phyloP scores from a whole-genome alignment of 2,329 filamentous ascomycete genomes.

The Blumeria graminis region DNA sequence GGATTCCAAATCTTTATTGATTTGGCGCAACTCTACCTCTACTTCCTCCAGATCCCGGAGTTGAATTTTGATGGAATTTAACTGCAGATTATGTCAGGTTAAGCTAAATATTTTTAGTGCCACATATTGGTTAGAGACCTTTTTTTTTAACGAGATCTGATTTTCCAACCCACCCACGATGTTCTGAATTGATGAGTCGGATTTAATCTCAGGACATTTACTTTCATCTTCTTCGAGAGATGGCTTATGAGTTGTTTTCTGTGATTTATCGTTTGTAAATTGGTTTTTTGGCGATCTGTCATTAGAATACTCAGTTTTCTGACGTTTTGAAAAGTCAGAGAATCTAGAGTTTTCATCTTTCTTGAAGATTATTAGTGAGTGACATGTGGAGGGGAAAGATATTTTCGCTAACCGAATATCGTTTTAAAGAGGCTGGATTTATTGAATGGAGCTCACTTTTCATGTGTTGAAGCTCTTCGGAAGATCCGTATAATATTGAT shows the following conservation, averaged over 20 bases:
- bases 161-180: background rate
- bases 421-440: background rate
- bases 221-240: background rate
- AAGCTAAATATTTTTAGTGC: background rate
- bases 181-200: background rate
- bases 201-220: background rate
- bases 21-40: conserved; percentile 18
- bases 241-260: no score
- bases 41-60: conserved; percentile 10
- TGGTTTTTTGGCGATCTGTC: no score
- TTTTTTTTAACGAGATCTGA: background rate
- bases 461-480: background rate
- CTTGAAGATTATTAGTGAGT: background rate
- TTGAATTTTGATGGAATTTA: conserved; percentile 16
- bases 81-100: conserved; percentile 7
- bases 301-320: no score
- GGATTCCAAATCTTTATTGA: conserved; percentile 21
- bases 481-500: background rate
- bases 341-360: no score
- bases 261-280: no score
- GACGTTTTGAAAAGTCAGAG: no score
- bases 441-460: background rate
- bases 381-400: background rate
- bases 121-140: background rate
- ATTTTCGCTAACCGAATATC: conserved; percentile 5